Conservation (phyloP, 2,329 filamentous ascomycete genomes). For the Magnaporthiopsis rhizophila region DNA sequence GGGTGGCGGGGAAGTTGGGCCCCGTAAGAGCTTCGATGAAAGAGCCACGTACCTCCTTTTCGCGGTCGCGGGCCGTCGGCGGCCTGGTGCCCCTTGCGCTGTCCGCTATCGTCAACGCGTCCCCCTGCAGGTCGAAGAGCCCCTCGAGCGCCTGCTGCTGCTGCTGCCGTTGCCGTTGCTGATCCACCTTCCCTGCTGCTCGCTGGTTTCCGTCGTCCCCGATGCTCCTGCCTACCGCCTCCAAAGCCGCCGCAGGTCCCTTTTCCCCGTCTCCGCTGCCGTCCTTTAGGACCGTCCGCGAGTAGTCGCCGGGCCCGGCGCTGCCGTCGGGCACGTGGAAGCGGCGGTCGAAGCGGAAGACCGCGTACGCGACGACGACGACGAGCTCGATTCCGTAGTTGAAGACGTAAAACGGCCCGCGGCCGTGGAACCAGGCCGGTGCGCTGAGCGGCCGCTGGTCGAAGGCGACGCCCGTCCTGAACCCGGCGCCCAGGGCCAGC, state of each 20-base stretch:
- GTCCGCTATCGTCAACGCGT: background rate
- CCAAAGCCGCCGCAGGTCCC: background rate
- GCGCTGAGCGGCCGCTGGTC: conserved; percentile 37
- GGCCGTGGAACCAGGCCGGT: conserved; percentile 63
- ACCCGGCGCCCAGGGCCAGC: conserved; percentile 61
- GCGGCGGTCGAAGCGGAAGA: conserved; percentile 62
- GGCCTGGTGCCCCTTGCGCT: background rate
- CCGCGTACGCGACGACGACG: conserved; percentile 58
- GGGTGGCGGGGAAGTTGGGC: background rate
- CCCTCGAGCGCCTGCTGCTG: background rate
- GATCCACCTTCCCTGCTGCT: background rate
- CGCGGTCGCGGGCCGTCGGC: conserved; percentile 1
- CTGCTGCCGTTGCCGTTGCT: background rate
- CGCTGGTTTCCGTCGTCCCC: background rate
- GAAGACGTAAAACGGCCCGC: conserved; percentile 71
- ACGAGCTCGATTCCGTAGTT: conserved; percentile 68
- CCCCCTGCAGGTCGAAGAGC: background rate
- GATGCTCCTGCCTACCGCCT: background rate
- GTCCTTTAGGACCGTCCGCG: background rate
- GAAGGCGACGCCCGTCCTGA: conserved; percentile 55
- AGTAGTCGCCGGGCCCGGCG: conserved; percentile 46
- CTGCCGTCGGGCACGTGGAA: conserved; percentile 70
- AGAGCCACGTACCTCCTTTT: conserved; percentile 7
- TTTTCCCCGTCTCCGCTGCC: background rate
- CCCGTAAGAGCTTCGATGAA: background rate